Evolutionary conservation across 768 basidiomycete genomes (phyloP).

Genomic region (Agrocybe chaxingu): DNA sequence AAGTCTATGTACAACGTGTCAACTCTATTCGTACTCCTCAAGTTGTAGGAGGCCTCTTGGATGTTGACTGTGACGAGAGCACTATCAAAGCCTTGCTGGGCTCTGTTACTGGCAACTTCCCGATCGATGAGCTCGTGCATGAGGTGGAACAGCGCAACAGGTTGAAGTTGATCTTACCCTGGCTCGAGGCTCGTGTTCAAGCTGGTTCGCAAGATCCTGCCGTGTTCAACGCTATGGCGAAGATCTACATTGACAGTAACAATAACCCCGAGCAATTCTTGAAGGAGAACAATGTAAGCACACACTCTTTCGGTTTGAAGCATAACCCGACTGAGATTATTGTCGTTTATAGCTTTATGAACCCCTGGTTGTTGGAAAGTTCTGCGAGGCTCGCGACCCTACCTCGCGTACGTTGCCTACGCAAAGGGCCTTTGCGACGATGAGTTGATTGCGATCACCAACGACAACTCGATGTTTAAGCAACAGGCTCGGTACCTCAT

Average conservation of each 20-base stretch:
- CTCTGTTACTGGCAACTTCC: conserved; percentile 95
- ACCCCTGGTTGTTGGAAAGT: conserved; percentile 95
- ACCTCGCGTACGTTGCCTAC: conserved; percentile 98
- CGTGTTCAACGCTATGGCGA: conserved; percentile 95
- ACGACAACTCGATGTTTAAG: conserved; percentile 99
- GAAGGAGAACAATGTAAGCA: conserved; percentile 94
- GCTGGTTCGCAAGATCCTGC: conserved; percentile 92
- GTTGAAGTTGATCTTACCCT: conserved; percentile 94
- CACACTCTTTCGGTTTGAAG: not conserved
- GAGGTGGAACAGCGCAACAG: conserved; percentile 97
- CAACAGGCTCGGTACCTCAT: conserved; percentile 98
- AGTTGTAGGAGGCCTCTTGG: conserved; percentile 92
- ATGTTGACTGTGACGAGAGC: conserved; percentile 96
- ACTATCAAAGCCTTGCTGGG: conserved; percentile 94
- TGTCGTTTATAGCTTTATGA: conserved; percentile 75
- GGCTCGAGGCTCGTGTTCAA: conserved; percentile 92
- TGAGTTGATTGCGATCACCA: conserved; percentile 94
- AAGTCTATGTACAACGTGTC: conserved; percentile 99
- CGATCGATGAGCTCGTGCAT: conserved; percentile 94
- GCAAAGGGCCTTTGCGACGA: conserved; percentile 99
- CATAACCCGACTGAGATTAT: conserved; percentile 6
- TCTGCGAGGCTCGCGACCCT: conserved; percentile 99
- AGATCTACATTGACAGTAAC: conserved; percentile 98
- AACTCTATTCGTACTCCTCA: conserved; percentile 97
- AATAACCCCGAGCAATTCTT: conserved; percentile 97